phyloP scores from a whole-genome alignment of 1,139 yeast species.

The Torulaspora globosa region DNA sequence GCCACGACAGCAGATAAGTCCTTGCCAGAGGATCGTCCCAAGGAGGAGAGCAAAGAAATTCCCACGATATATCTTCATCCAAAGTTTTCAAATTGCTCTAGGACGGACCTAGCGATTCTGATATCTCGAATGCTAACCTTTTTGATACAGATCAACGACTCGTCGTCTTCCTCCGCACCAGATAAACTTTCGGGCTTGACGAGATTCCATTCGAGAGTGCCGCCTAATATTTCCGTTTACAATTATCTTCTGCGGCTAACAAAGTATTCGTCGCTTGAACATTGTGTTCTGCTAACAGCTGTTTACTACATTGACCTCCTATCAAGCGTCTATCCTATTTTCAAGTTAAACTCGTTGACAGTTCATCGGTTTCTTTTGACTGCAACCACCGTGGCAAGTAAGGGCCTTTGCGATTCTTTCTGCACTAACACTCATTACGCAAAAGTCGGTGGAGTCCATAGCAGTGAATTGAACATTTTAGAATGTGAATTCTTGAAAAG shows the following conservation, averaged over 20 bases:
- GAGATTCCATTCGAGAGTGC: conserved; percentile 87
- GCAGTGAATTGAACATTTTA: conserved; percentile 76
- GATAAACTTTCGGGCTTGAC: conserved; percentile 47
- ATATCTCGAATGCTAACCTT: conserved; percentile 78
- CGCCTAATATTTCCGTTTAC: conserved; percentile 78
- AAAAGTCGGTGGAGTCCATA: conserved; percentile 90
- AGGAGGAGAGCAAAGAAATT: conserved; percentile 11
- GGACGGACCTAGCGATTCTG: conserved; percentile 63
- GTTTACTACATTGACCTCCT: conserved; percentile 85
- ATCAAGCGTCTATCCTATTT: conserved; percentile 71
- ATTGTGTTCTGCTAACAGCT: conserved; percentile 72
- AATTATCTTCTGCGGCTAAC: conserved; percentile 75
- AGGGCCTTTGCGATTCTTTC: conserved; percentile 90
- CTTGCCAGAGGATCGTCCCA: conserved; percentile 2
- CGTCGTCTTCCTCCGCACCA: conserved; percentile 27
- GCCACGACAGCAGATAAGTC: not conserved
- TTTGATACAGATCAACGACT: conserved; percentile 64
- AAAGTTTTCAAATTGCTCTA: conserved; percentile 62
- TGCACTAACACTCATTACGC: conserved; percentile 94
- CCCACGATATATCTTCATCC: conserved; percentile 43
- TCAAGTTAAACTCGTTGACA: conserved; percentile 83
- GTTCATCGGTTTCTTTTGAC: conserved; percentile 89
- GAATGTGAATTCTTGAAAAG: conserved; percentile 83
- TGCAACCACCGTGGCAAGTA: conserved; percentile 86
- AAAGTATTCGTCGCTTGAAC: conserved; percentile 79